A percentile compares a stretch with the other conserved stretches of the same genome.
Evolutionary conservation across 108 stramenopile genomes (phyloP).

Genomic region (Schizochytrium sp.): DNA sequence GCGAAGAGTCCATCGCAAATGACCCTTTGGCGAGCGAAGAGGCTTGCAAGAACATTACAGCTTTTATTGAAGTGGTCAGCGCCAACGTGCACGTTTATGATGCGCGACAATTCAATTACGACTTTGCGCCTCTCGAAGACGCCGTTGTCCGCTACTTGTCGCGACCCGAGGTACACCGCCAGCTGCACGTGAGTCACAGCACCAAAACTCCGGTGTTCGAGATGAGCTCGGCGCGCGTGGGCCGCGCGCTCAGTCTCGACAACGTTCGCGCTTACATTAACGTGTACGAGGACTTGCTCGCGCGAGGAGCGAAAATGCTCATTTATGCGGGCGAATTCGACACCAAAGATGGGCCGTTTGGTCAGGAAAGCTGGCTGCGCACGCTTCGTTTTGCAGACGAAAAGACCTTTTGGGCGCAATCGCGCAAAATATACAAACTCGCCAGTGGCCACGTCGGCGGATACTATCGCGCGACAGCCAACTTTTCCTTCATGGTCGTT

Average conservation of each 20-base stretch:
- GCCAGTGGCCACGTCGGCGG: neutral
- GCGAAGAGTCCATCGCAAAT: neutral
- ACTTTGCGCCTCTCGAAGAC: neutral
- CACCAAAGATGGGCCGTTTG: neutral
- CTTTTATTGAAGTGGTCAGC: neutral
- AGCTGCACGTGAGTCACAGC: neutral
- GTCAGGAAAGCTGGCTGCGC: neutral
- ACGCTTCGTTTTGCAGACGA: neutral
- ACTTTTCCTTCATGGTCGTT: neutral
- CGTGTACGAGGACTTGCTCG: neutral
- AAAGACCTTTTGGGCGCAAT: neutral
- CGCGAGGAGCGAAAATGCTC: neutral
- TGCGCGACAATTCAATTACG: neutral
- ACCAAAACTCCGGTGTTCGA: constrained; percentile 2
- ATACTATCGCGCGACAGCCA: neutral
- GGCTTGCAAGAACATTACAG: neutral
- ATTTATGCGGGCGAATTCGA: constrained; percentile 5
- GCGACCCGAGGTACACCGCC: neutral
- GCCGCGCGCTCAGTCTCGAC: neutral
- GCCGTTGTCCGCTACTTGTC: neutral
- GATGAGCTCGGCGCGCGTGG: neutral
- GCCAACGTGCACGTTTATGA: neutral
- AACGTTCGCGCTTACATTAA: neutral
- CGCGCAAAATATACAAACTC: neutral
- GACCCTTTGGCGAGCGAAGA: neutral